Conservation (phyloP, 345 rosid species). For the Hibiscus syriacus region DNA sequence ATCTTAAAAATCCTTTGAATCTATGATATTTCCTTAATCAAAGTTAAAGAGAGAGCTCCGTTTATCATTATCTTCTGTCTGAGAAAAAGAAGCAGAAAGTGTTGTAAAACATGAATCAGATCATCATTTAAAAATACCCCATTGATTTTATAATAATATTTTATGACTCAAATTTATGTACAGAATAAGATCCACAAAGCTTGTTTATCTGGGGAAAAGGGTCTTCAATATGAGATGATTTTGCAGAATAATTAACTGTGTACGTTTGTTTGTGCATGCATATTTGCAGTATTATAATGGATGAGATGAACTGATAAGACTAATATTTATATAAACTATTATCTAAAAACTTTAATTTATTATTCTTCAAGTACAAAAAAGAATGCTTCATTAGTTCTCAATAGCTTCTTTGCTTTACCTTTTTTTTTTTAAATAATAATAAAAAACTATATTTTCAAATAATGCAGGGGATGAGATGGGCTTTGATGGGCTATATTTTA, state of each 20-base stretch:
- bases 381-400: neutral
- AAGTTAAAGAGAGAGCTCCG: neutral
- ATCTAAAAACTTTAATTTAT: constrained; percentile 2
- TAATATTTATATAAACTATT: neutral
- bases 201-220: neutral
- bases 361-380: constrained; percentile 12
- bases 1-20: neutral
- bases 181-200: neutral
- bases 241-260: constrained; percentile 10
- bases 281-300: neutral
- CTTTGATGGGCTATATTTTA: neutral
- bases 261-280: neutral
- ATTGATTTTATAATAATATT: constrained; percentile 2
- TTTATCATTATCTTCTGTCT: constrained; percentile 17
- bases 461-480: neutral
- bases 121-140: constrained; percentile 41
- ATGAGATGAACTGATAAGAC: neutral
- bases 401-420: neutral
- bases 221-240: constrained; percentile 1
- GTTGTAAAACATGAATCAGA: constrained; percentile 17
- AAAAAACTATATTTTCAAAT: neutral
- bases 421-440: too few relatives aligned
- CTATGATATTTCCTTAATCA: neutral
- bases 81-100: constrained; percentile 44
- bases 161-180: constrained; percentile 6